A percentile compares a stretch with the other conserved stretches of the same genome.
Conservation (phyloP, 352 stramenopile genomes). For the Thalassiosira hispida region DNA sequence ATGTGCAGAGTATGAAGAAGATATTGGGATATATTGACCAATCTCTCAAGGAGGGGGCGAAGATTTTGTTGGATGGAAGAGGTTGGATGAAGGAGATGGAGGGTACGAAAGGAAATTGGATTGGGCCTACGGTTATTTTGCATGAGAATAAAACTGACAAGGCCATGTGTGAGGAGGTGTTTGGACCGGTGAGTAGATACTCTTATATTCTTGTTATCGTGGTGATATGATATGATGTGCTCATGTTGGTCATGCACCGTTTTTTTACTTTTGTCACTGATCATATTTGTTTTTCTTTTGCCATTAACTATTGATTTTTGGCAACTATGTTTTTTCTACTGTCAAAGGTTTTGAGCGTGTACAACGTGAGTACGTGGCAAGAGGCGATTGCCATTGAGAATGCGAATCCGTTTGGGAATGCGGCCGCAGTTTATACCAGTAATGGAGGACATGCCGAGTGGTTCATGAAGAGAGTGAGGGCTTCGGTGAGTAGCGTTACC, state of each 20-base stretch:
- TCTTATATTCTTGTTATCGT: too few relatives aligned
- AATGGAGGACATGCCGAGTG: conserved; percentile 93
- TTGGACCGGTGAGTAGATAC: conserved; percentile 89
- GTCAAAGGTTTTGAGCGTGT: conserved; percentile 92
- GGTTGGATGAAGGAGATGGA: conserved; percentile 75
- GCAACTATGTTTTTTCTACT: too few relatives aligned
- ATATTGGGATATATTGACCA: conserved; percentile 95
- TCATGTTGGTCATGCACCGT: too few relatives aligned
- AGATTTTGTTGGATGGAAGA: conserved; percentile 93
- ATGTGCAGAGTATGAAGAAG: conserved; percentile 89
- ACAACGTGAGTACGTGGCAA: conserved; percentile 88
- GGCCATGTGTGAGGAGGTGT: conserved; percentile 95
- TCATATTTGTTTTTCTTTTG: too few relatives aligned
- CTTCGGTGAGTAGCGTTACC: conserved; percentile 82
- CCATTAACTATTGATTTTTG: too few relatives aligned
- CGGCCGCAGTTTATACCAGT: conserved; percentile 95
- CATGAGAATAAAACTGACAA: conserved; percentile 89
- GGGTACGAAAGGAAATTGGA: conserved; percentile 85
- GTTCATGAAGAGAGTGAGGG: conserved; percentile 91
- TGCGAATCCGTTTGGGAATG: conserved; percentile 96
- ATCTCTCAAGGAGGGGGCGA: conserved; percentile 86
- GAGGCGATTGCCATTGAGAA: conserved; percentile 96
- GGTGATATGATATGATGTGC: too few relatives aligned
- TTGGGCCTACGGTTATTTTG: conserved; percentile 95
- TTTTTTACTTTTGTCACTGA: too few relatives aligned